A percentile compares a stretch with the other conserved stretches of the same genome.
phyloP scores from a whole-genome alignment of 306 rosid species.

The Benincasa hispida region DNA sequence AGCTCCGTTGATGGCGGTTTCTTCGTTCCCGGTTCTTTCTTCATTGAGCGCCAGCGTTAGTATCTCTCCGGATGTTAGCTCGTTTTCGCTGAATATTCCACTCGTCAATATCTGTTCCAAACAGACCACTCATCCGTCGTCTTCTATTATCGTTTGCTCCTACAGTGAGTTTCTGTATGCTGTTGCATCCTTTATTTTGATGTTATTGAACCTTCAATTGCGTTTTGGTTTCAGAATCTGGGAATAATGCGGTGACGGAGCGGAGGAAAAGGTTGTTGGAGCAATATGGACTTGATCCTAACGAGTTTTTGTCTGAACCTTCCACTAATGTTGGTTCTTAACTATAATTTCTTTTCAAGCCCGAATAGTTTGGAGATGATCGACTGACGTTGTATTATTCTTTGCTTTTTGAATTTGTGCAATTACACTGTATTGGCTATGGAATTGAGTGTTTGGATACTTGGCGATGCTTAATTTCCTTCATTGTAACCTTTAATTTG shows the following conservation, averaged over 20 bases:
- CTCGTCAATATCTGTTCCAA: constrained; percentile 18
- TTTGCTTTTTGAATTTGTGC: not conserved
- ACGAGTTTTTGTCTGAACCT: constrained; percentile 49
- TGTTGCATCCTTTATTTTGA: not conserved
- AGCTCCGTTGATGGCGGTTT: constrained; percentile 24
- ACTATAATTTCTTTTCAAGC: not conserved
- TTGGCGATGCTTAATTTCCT: not conserved
- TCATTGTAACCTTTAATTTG: not conserved
- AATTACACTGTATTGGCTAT: not conserved
- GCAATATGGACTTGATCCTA: constrained; percentile 73
- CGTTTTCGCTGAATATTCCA: constrained; percentile 14
- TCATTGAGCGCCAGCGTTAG: constrained; percentile 18
- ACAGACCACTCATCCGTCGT: constrained; percentile 19
- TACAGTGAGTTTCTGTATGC: constrained; percentile 27
- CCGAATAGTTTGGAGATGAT: not conserved
- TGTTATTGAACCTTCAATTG: not conserved
- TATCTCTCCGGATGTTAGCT: constrained; percentile 14
- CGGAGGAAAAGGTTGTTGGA: constrained; percentile 57
- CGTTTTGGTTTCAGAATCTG: constrained; percentile 25
- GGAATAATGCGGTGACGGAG: constrained; percentile 34
- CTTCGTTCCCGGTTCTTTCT: constrained; percentile 22
- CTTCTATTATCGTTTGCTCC: constrained; percentile 22
- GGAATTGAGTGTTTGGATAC: not conserved
- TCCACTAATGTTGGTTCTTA: constrained; percentile 38
- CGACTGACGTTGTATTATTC: not conserved